phyloP scores from a whole-genome alignment of 2,329 filamentous ascomycete genomes.

The Fusarium compactum region DNA sequence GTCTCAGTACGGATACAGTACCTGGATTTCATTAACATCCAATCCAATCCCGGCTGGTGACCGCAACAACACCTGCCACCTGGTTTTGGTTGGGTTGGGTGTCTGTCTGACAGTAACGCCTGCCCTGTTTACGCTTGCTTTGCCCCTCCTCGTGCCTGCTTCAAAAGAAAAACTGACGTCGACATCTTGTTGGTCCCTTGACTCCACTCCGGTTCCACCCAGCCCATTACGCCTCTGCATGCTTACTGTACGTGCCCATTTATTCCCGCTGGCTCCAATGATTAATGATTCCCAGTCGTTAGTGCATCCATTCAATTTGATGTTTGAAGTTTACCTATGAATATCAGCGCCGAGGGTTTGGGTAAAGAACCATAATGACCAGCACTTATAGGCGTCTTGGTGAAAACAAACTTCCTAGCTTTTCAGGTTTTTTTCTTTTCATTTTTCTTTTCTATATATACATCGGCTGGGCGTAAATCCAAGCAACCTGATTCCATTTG shows the following conservation, averaged over 20 bases:
- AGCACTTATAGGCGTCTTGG: background rate
- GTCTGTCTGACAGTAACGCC: background rate
- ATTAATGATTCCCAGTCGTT: background rate
- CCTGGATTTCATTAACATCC: background rate
- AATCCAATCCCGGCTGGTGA: conserved; percentile 20
- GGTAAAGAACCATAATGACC: background rate
- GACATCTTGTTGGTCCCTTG: conserved; percentile 27
- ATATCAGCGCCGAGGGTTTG: background rate
- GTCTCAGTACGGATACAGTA: background rate
- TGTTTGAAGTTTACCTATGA: background rate
- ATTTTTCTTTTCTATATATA: background rate
- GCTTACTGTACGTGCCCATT: conserved; percentile 25
- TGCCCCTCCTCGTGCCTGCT: conserved; percentile 24
- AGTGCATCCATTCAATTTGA: background rate
- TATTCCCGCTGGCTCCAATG: conserved; percentile 1
- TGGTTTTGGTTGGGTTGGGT: background rate
- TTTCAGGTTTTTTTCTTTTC: background rate
- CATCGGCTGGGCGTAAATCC: background rate
- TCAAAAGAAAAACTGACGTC: conserved; percentile 30
- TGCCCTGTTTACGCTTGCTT: conserved; percentile 23
- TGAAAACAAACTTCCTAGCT: background rate
- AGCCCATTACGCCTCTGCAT: conserved; percentile 8
- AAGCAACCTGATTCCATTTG: background rate
- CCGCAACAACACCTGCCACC: conserved; percentile 26
- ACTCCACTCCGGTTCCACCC: conserved; percentile 29